Evolutionary conservation across 768 basidiomycete genomes (phyloP).

Genomic region (Lentinus tigrinus): DNA sequence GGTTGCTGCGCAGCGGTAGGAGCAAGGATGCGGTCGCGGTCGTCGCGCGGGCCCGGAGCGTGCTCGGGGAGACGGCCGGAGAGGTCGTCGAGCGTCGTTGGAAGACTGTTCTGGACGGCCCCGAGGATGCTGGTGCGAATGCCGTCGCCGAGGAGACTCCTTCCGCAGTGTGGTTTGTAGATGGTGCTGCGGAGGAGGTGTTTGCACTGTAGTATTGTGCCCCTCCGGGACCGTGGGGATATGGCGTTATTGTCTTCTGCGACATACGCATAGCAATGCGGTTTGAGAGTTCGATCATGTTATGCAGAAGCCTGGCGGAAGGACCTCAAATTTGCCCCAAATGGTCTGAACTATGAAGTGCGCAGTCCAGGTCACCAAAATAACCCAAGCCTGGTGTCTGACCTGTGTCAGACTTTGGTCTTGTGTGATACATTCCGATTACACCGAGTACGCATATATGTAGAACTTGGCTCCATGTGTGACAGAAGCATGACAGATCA

Average conservation of each 20-base stretch:
- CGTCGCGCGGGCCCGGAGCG: constrained; percentile 33
- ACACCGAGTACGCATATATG: too few relatives aligned
- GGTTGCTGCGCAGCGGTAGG: constrained; percentile 42
- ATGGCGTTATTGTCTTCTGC: not conserved
- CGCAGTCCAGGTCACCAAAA: too few relatives aligned
- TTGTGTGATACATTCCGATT: too few relatives aligned
- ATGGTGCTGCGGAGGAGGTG: not conserved
- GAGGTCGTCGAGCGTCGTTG: constrained; percentile 37
- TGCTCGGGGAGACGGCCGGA: constrained; percentile 29
- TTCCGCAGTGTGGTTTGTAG: not conserved
- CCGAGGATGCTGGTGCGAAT: not conserved
- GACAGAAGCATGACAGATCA: too few relatives aligned
- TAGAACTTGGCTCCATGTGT: too few relatives aligned
- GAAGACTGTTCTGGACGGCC: constrained; percentile 23
- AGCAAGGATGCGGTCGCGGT: constrained; percentile 41
- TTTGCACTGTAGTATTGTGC: not conserved
- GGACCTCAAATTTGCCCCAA: too few relatives aligned
- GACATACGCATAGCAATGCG: not conserved
- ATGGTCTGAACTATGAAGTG: too few relatives aligned
- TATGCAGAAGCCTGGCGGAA: too few relatives aligned
- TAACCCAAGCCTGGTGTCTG: too few relatives aligned
- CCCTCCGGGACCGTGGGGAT: not conserved
- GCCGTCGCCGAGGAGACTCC: not conserved
- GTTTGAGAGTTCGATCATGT: too few relatives aligned
- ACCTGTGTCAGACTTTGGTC: too few relatives aligned